Evolutionary conservation across 495 filamentous ascomycete genomes (phyloP), one percentile per base, ranked within the genome.

Genomic region (Penicillium bialowiezense): DNA sequence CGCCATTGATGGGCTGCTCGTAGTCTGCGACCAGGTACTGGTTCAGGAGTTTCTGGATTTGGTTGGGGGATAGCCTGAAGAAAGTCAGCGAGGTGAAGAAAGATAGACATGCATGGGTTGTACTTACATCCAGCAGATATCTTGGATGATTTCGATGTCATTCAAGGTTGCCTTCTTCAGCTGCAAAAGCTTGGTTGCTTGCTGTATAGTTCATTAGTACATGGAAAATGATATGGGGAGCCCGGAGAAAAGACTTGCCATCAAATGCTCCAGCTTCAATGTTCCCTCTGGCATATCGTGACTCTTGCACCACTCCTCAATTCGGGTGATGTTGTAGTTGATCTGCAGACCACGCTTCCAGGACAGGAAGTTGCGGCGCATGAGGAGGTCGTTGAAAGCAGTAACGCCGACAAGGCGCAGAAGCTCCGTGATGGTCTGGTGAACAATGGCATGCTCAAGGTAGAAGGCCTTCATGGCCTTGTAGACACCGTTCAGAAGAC

Each of bases 291-390:
- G 95, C 91, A 99, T 97, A 59, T 97, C 95, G 68, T 99, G 95
- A 62, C 91, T 96, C 81, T 99, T 99, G 72, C 95, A 99, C 95
- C 95, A 99, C 72, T 99, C 95, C 69, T 99, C 95, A 47, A 99
- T 97, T 24, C 95, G 83, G 19, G 95, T 99, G 64, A 99, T 99
- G 71, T 99, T 97, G 76, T 99, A 99, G 71, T 99, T 99, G 72
- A 99, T 99, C 74, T 99, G 95, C 39, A 99, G 76, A 49, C 95
- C 95, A 65, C 95, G 87, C 76, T 99, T 99, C 95, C 95, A 99
- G 12, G 91, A 96, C 46, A 99, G 82, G 81, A 99, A 99, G 68
- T 97, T 97, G 51, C 95, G 82, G 45, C 95, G 82, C 90, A 99
- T 95, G 35, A 99, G 81, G 40, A 99, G 79, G 65, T 99, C 95